phyloP scores from a whole-genome alignment of 2,329 filamentous ascomycete genomes.

The Fusarium verticillioides region DNA sequence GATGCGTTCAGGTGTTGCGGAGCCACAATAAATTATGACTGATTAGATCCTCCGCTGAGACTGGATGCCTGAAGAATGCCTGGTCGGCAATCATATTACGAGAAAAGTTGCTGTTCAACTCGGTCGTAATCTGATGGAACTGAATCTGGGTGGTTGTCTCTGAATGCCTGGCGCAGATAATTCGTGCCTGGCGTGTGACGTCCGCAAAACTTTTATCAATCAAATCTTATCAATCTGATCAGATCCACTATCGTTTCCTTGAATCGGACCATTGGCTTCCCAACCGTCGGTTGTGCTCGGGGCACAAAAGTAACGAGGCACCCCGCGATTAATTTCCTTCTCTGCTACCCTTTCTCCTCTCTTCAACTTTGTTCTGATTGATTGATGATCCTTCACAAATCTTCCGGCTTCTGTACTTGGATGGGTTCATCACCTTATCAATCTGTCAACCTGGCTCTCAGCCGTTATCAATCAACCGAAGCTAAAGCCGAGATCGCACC shows the following conservation, averaged over 20 bases:
- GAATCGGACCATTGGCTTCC: slow-evolving; percentile 49
- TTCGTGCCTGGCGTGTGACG: slow-evolving; percentile 37
- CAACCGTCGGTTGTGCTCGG: slow-evolving; percentile 40
- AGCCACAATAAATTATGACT: slow-evolving; percentile 22
- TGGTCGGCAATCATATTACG: slow-evolving; percentile 23
- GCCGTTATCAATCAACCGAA: slow-evolving; percentile 22
- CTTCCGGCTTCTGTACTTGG: slow-evolving; percentile 7
- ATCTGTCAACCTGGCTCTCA: slow-evolving; percentile 23
- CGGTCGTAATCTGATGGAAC: slow-evolving; percentile 25
- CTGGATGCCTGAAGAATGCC: slow-evolving; percentile 13
- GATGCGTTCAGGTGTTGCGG: slow-evolving; percentile 12
- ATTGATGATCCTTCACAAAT: slow-evolving; percentile 9
- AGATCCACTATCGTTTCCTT: slow-evolving; percentile 49
- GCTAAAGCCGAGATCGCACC: slow-evolving; percentile 35
- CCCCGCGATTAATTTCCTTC: slow-evolving; percentile 43
- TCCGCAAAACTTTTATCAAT: slow-evolving; percentile 54
- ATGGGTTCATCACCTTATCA: slow-evolving; percentile 23
- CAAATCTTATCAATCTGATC: slow-evolving; percentile 63
- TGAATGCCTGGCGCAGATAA: slow-evolving; percentile 28
- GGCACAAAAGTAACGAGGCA: slow-evolving; percentile 45
- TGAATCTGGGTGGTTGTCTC: neutral
- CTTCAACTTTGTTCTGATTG: neutral
- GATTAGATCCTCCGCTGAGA: slow-evolving; percentile 15
- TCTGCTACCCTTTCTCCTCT: slow-evolving; percentile 23
- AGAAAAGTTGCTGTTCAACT: slow-evolving; percentile 20